Base-by-base conservation (phyloP, 2,329 filamentous ascomycete species). In the Venturia pyrina region DNA sequence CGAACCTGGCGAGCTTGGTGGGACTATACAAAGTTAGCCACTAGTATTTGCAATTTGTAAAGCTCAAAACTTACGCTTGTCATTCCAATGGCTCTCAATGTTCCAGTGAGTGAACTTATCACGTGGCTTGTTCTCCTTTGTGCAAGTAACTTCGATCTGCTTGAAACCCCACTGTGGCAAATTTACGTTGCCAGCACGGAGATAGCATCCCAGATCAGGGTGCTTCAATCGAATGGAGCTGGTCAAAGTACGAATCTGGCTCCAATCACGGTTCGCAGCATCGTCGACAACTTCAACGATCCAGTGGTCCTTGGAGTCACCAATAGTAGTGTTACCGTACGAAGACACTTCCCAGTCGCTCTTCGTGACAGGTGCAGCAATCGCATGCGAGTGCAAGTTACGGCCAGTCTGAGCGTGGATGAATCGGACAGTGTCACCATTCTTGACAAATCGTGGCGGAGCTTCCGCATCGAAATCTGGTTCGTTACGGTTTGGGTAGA, bases 81-180 rank as follows among this genome's bases (percentile, higher is more conserved):
- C 93, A 76, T 99, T 99, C 77, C 83, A 87, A 78, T 99, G 95
- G 66, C 91, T 89, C 81, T 99, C 95, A 43, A 99, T 89, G 78
- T 99, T 99, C 95, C 95, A 99, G 81, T 98, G 95, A 10, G 95
- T 99, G 78, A 96, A 98, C 50, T 92, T 86, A 76, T 99, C 95
- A 65, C 88, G 86, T 7, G 93, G 91, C 73, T 93, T 95, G 81
- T 97, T 96, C 71, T 89, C 86, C 82, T 96, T 97, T 70, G 89
- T 87, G 78, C 95, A 99, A 34, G 92, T 96, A 44, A 95, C 93
- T 80, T 99, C 95, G 70, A 99, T 98, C 79, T 99, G 95, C 81
- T 98, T 97, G 84, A 99, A 99, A 75, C 95, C 95, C 95, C 95
- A 99, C 76, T 98, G 95, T 63, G 95, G 95, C 69, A 99, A 83